Evolutionary conservation across 768 basidiomycete genomes (phyloP).

Genomic region (Rhodosporidiobolus sp.): DNA sequence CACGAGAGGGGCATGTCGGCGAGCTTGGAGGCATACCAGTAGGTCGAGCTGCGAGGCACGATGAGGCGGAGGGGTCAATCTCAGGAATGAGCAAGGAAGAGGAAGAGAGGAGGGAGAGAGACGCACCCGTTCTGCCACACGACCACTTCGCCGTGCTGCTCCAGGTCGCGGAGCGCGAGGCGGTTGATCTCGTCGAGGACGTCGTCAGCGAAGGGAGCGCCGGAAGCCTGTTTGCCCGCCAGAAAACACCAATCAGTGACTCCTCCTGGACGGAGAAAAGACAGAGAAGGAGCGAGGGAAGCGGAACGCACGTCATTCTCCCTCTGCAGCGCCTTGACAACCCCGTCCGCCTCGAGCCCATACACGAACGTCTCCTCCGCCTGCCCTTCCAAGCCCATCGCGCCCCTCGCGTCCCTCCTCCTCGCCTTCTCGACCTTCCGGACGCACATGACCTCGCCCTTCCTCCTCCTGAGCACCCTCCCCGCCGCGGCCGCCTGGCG

Average conservation of each 20-base stretch:
- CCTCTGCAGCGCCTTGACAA: slow-evolving; percentile 11
- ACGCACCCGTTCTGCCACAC: slow-evolving; percentile 48
- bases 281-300: not conserved
- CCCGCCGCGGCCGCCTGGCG: slow-evolving; percentile 46
- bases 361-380: slow-evolving; percentile 12
- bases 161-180: slow-evolving; percentile 49
- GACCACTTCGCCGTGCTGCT: slow-evolving; percentile 49
- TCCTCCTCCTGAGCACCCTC: slow-evolving; percentile 43
- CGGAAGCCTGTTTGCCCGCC: slow-evolving; percentile 38
- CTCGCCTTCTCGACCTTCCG: slow-evolving; percentile 42
- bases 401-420: slow-evolving; percentile 22
- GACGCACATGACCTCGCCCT: slow-evolving; percentile 48
- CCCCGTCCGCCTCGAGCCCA: slow-evolving; percentile 21
- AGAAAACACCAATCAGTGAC: not conserved
- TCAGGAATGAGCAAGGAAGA: not conserved
- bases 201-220: slow-evolving; percentile 46
- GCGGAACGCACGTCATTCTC: slow-evolving; percentile 26
- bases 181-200: slow-evolving; percentile 45
- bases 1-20: slow-evolving; percentile 50
- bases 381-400: slow-evolving; percentile 1
- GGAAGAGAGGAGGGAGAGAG: not conserved
- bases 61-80: not conserved
- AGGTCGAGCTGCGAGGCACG: slow-evolving; percentile 45
- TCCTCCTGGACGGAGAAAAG: not conserved
- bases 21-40: slow-evolving; percentile 48